Evolutionary conservation across 495 filamentous ascomycete genomes (phyloP).

Genomic region (Xylaria castorea): DNA sequence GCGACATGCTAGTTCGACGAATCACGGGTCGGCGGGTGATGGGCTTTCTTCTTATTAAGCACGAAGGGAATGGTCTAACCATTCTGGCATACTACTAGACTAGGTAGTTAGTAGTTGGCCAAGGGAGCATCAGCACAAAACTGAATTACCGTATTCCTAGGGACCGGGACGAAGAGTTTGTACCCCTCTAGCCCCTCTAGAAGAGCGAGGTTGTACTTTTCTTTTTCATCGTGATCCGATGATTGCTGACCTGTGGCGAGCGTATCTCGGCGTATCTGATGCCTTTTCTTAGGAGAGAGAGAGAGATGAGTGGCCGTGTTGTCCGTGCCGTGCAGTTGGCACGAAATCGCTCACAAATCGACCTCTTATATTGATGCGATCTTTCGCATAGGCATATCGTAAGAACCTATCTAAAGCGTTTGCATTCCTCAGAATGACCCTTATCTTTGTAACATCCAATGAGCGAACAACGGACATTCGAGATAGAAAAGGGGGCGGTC

Average conservation of each 20-base stretch:
- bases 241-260: constrained; percentile 16
- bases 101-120: neutral
- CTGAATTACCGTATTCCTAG: constrained; percentile 3
- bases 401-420: constrained; percentile 6
- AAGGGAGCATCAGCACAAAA: constrained; percentile 1
- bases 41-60: constrained; percentile 12
- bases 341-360: constrained; percentile 23
- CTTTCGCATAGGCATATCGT: constrained; percentile 16
- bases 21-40: constrained; percentile 32
- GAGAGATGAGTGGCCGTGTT: constrained; percentile 20
- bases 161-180: neutral
- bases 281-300: neutral
- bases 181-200: constrained; percentile 7
- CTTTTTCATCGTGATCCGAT: constrained; percentile 9
- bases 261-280: constrained; percentile 8
- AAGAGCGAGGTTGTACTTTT: constrained; percentile 13
- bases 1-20: constrained; percentile 32
- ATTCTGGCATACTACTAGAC: neutral
- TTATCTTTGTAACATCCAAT: neutral
- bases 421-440: constrained; percentile 10
- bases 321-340: constrained; percentile 13
- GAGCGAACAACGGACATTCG: constrained; percentile 12
- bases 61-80: neutral
- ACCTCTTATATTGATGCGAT: constrained; percentile 13
- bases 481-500: constrained; percentile 29